Conservation (phyloP, 2,329 filamentous ascomycete species). For the Dactylellina haptotyla region DNA sequence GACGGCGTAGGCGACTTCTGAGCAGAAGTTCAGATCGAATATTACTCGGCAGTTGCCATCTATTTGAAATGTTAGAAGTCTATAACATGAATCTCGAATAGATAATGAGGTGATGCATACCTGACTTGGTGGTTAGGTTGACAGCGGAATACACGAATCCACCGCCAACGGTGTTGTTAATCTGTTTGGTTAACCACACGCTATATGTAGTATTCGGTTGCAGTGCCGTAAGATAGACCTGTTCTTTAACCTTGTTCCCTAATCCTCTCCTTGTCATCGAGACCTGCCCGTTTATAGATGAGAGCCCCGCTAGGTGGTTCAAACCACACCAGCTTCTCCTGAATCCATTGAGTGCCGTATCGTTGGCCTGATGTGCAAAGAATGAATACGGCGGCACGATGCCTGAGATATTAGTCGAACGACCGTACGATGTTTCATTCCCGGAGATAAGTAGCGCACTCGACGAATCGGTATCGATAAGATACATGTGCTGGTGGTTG, state of each 20-base stretch:
- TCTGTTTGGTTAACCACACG: constrained; percentile 59
- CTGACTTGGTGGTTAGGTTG: constrained; percentile 79
- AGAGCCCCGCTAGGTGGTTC: constrained; percentile 72
- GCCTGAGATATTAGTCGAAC: constrained; percentile 64
- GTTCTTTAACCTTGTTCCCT: constrained; percentile 78
- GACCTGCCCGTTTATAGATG: constrained; percentile 68
- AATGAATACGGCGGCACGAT: constrained; percentile 74
- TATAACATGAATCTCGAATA: background rate
- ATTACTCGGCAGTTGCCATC: constrained; percentile 86
- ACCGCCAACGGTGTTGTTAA: constrained; percentile 73
- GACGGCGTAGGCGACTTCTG: constrained; percentile 88
- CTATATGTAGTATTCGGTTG: constrained; percentile 47
- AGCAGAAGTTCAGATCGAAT: constrained; percentile 87
- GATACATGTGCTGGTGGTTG: constrained; percentile 71
- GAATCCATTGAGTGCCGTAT: constrained; percentile 74
- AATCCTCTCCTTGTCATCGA: constrained; percentile 76
- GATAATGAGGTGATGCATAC: constrained; percentile 66
- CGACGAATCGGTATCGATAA: constrained; percentile 84
- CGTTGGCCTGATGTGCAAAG: constrained; percentile 73
- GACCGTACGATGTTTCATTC: constrained; percentile 70
- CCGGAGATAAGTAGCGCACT: constrained; percentile 82
- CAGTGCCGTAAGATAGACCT: constrained; percentile 83
- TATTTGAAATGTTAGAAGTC: constrained; percentile 57
- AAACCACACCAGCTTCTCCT: constrained; percentile 85
- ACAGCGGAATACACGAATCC: constrained; percentile 77